Evolutionary conservation across 2,329 filamentous ascomycete genomes (phyloP).

Genomic region (Colletotrichum navitas): DNA sequence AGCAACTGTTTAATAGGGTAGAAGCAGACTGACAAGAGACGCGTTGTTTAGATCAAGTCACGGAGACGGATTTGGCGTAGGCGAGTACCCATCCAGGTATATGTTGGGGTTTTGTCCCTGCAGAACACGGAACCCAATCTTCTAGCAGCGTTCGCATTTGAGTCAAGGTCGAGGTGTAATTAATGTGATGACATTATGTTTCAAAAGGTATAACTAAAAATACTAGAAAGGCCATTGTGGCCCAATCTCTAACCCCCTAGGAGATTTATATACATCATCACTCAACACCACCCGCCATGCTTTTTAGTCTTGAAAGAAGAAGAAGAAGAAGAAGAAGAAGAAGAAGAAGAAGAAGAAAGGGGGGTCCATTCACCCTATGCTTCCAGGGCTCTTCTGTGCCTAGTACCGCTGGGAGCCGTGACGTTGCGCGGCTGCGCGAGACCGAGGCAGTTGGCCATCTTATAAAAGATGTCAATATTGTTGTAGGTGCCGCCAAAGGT

Average conservation of each 20-base stretch:
- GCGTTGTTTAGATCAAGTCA: background rate
- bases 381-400: conserved; percentile 8
- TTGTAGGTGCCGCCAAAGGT: conserved; percentile 78
- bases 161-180: too few species aligned
- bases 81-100: background rate
- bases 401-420: conserved; percentile 16
- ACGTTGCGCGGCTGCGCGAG: conserved; percentile 52
- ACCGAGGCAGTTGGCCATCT: conserved; percentile 77
- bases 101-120: background rate
- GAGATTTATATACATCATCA: background rate
- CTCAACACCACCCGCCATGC: conserved; percentile 25
- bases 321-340: background rate
- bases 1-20: background rate
- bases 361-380: background rate
- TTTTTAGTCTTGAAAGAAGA: background rate
- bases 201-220: background rate
- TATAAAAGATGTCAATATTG: conserved; percentile 81
- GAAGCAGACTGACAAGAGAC: background rate
- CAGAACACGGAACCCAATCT: background rate
- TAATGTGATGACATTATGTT: conserved; percentile 5
- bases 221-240: background rate
- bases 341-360: too few species aligned
- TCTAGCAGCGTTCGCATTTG: background rate
- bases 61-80: background rate
- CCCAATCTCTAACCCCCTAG: background rate